Evolutionary conservation across 2,329 filamentous ascomycete species (phyloP).

Genomic region (Orbilia oligospora): DNA sequence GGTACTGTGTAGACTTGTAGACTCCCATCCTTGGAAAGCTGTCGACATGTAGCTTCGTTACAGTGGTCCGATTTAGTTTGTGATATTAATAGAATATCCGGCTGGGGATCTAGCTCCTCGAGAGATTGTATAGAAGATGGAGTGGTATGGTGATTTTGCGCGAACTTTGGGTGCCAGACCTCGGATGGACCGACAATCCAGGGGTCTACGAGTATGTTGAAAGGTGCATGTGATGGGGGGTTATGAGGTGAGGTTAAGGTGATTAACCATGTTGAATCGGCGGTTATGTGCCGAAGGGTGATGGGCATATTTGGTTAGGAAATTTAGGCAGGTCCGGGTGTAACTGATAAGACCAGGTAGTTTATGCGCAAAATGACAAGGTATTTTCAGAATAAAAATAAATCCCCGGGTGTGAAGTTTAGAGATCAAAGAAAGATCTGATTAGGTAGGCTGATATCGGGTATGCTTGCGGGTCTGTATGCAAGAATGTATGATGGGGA

Average conservation of each 20-base stretch:
- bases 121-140: conserved; percentile 74
- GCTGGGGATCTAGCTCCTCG: conserved; percentile 70
- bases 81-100: conserved; percentile 74
- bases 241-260: conserved; percentile 63
- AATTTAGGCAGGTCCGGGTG: neutral
- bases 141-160: conserved; percentile 72
- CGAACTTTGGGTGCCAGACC: conserved; percentile 75
- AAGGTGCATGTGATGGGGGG: conserved; percentile 70
- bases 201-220: conserved; percentile 79
- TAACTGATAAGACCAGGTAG: conserved; percentile 5
- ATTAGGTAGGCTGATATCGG: conserved; percentile 19
- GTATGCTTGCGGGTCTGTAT: conserved; percentile 32
- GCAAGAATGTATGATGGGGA: conserved; percentile 7
- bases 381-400: conserved; percentile 6
- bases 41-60: conserved; percentile 77
- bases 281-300: conserved; percentile 61
- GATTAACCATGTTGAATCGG: conserved; percentile 62
- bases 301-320: conserved; percentile 53
- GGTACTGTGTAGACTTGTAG: conserved; percentile 65
- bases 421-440: neutral
- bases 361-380: conserved; percentile 15
- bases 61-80: conserved; percentile 79
- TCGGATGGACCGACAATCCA: conserved; percentile 76
- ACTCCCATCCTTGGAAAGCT: conserved; percentile 70
- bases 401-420: neutral